Percentiles rank a stretch among this genome's conserved stretches.
Conservation (phyloP, 495 filamentous ascomycete species). For the Xylaria sp. region DNA sequence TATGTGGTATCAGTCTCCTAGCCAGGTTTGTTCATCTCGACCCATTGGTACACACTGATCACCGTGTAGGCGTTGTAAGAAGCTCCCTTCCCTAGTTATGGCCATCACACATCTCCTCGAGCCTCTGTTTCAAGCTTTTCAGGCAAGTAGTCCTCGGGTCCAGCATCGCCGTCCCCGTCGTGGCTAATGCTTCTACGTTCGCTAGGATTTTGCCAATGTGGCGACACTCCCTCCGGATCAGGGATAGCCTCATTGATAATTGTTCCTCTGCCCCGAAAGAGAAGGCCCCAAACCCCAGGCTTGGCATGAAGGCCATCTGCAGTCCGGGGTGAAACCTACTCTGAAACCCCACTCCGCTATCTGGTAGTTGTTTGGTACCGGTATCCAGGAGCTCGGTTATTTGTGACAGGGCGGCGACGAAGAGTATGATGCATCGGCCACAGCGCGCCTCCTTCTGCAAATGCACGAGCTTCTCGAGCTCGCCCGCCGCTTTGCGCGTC, state of each 20-base stretch:
- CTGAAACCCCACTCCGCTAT: not conserved
- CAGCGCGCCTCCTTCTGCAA: conserved; percentile 22
- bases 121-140: conserved; percentile 4
- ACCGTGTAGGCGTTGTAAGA: not conserved
- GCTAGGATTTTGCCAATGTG: conserved; percentile 6
- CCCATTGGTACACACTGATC: not conserved
- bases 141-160: conserved; percentile 8
- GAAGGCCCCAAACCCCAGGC: conserved; percentile 18
- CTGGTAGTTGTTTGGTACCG: not conserved
- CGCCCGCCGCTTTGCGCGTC: conserved; percentile 17
- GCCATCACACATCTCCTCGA: conserved; percentile 10
- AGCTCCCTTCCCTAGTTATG: not conserved
- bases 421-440: conserved; percentile 22
- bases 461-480: conserved; percentile 25
- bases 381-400: conserved; percentile 18
- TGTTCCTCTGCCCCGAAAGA: conserved; percentile 10
- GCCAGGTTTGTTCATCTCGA: not conserved
- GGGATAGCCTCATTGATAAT: not conserved
- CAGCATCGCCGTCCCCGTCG: conserved; percentile 5
- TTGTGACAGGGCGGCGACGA: conserved; percentile 13
- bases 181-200: conserved; percentile 2
- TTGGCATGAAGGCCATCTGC: conserved; percentile 21
- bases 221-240: conserved; percentile 8
- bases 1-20: not conserved
- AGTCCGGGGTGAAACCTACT: not conserved